A percentile compares a stretch with the other conserved stretches of the same genome.
These are phyloP conservation scores for Porpolomopsis calyptriformis DNA, from an alignment of 768 basidiomycete species.

Conservation along the genomic window DNA sequence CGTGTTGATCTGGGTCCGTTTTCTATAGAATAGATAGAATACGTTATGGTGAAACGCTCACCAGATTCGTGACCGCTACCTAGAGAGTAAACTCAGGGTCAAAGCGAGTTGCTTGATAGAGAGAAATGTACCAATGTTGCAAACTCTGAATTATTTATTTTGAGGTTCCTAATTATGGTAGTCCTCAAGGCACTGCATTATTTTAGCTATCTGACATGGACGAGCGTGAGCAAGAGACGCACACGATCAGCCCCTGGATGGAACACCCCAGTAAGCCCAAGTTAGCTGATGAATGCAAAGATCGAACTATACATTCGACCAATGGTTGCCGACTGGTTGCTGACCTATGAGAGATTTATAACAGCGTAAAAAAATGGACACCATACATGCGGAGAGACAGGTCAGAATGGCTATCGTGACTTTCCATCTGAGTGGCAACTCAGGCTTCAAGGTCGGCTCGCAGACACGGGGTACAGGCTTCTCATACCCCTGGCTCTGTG, in stretches of 20 bases:
- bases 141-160: conserved; percentile 36
- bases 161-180: conserved; percentile 30
- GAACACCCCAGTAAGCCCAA: background rate
- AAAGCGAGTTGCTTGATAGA: background rate
- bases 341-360: background rate
- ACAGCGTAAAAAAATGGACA: background rate
- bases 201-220: background rate
- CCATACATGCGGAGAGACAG: conserved; percentile 31
- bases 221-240: conserved; percentile 6
- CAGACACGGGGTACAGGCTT: too few species aligned
- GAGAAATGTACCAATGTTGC: conserved; percentile 25
- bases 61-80: conserved; percentile 29
- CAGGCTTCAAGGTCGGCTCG: background rate
- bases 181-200: conserved; percentile 27
- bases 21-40: background rate
- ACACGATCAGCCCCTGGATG: conserved; percentile 30
- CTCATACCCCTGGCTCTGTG: too few species aligned
- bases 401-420: conserved; percentile 26
- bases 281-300: background rate
- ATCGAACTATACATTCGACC: conserved; percentile 27
- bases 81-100: conserved; percentile 6
- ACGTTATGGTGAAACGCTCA: conserved; percentile 9
- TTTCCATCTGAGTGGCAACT: conserved; percentile 26
- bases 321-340: conserved; percentile 29
- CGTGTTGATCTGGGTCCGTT: conserved; percentile 25